Base-by-base conservation (phyloP, 2,329 filamentous ascomycete genomes). In the Microcyclosporella mali region DNA sequence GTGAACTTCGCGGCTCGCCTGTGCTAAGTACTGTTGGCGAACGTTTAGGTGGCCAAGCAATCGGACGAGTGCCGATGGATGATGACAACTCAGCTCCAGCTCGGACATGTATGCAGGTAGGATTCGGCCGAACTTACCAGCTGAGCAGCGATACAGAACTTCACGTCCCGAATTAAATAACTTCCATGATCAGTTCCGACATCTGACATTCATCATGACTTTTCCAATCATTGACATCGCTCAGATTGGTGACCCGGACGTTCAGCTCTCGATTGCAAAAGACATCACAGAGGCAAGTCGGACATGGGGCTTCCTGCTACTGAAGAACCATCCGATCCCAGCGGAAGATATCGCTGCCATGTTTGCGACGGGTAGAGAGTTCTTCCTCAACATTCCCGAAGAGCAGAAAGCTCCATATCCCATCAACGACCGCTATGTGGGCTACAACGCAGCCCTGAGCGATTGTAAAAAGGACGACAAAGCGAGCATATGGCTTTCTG, bases 401-500 rank as follows among this genome's bases (percentile, higher is more conserved):
- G 40, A 33, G 14, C 17, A 35, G 19, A 49, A 49, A 32, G 35
- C 33, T 4, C 47, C 39, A 12, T 56, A 48, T 34, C 53, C 53
- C n/a, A 49, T 56, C 40, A 55, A 52, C 15, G 18, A 33, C 15
- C 33, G 42, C 11, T 47, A 41, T 17, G 46, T 54, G 4, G 53
- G 53, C 12, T 56, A 56, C 39, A 45, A 41, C 21, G 48, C 41
- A 10, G 33, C 49, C 11, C 44, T 56, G 11, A 39, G 43, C 37
- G 53, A 55, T 33, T 27, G 43, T 3, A 41, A 33, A 17, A 56
- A 54, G 31, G 53, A 56, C 42, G 53, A 56, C 40, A 52, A 54
- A 33, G 51, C 52, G 37, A 53, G 50, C 16, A 52, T 56, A 39
- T 55, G 53, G 52, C 47, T 55, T 14, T 39, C 47, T 14, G 52